Evolutionary conservation across 306 rosid species (phyloP).

Genomic region (Fagus crenata): DNA sequence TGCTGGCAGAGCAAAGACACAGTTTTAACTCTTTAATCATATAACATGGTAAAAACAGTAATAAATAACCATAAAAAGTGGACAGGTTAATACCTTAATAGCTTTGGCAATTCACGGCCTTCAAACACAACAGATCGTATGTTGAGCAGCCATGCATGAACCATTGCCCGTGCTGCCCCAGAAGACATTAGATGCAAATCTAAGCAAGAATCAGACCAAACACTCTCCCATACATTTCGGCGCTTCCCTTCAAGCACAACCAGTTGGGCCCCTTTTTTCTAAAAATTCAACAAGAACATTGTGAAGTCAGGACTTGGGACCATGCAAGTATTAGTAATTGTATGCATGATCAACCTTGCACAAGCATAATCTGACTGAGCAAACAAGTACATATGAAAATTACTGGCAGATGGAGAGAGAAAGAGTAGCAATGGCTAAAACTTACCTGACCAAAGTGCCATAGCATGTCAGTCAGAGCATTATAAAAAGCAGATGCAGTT

Average conservation of each 20-base stretch:
- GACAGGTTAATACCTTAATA: constrained; percentile 51
- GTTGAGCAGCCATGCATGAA: constrained; percentile 81
- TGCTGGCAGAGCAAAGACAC: constrained; percentile 44
- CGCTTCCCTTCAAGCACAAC: constrained; percentile 82
- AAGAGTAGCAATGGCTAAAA: constrained; percentile 10
- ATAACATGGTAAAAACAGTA: background rate
- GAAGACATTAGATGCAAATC: constrained; percentile 93
- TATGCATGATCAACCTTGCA: constrained; percentile 1
- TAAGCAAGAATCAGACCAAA: constrained; percentile 70
- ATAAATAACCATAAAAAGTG: background rate
- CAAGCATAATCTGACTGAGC: background rate
- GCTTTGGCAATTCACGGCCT: constrained; percentile 66
- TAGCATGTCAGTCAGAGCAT: constrained; percentile 94
- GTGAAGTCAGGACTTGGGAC: background rate
- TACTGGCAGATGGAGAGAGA: background rate
- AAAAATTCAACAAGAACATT: background rate
- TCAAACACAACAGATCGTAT: constrained; percentile 55
- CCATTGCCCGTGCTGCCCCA: constrained; percentile 96
- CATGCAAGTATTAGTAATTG: background rate
- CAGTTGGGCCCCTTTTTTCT: constrained; percentile 89
- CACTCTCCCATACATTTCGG: constrained; percentile 77
- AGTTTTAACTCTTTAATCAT: constrained; percentile 8
- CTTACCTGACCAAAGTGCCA: constrained; percentile 97
- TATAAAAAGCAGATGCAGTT: constrained; percentile 88
- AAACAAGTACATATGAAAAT: background rate